Conservation (phyloP, 371 early-diverging fungal genomes). For the Actinomucor elegans region DNA sequence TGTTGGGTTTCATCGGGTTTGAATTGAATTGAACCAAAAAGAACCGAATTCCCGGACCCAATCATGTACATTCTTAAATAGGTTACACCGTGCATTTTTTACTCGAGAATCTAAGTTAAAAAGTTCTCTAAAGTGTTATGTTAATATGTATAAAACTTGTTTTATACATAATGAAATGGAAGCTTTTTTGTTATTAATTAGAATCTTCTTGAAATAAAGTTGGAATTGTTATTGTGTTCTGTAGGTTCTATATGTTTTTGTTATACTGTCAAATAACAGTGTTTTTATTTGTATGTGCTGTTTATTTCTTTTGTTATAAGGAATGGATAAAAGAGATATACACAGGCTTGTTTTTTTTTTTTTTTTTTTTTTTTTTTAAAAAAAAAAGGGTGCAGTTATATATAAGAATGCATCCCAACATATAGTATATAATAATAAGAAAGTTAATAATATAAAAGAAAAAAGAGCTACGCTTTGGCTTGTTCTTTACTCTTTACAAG, state of each 20-base stretch:
- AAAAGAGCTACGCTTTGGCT: background rate
- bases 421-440: background rate
- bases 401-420: background rate
- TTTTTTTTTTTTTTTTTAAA: background rate
- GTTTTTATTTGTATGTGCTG: too few relatives aligned
- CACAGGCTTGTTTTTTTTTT: too few relatives aligned
- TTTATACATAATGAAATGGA: background rate
- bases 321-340: too few relatives aligned
- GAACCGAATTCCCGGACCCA: background rate
- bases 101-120: background rate
- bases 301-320: too few relatives aligned
- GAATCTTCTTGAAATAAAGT: background rate
- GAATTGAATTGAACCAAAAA: too few relatives aligned
- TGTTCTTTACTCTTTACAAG: conserved; percentile 6
- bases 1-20: too few relatives aligned
- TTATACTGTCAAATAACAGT: too few relatives aligned
- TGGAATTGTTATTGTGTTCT: background rate
- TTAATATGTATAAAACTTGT: background rate
- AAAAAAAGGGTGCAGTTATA: background rate
- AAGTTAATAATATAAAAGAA: background rate
- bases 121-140: background rate
- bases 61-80: background rate
- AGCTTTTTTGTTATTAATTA: background rate
- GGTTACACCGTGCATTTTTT: background rate
- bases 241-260: background rate